Evolutionary conservation across 768 basidiomycete species (phyloP).

Genomic region (Termitomyces sp.): DNA sequence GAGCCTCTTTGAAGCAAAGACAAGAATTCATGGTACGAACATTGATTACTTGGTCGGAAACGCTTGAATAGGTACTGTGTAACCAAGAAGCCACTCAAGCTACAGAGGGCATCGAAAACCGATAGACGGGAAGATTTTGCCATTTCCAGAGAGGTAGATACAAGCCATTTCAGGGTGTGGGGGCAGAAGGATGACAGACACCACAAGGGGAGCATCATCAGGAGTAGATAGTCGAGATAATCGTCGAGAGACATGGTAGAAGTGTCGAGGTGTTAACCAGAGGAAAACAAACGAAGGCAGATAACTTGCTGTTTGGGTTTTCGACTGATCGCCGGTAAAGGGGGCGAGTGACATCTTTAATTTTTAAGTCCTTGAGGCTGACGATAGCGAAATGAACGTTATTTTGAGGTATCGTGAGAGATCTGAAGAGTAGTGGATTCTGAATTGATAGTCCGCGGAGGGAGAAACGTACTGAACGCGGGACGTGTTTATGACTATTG

Average conservation of each 20-base stretch:
- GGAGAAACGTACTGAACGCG: too few relatives aligned
- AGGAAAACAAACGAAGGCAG: background rate
- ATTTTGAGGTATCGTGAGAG: too few relatives aligned
- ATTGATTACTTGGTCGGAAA: background rate
- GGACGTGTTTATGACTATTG: too few relatives aligned
- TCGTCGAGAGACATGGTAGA: background rate
- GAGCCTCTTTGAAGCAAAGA: background rate
- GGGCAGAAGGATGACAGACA: background rate
- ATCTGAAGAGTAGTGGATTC: too few relatives aligned
- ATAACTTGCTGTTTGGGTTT: too few relatives aligned
- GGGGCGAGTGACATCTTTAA: background rate
- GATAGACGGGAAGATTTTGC: background rate
- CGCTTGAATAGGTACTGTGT: background rate
- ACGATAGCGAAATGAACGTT: background rate
- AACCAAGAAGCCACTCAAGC: background rate
- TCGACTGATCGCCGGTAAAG: background rate
- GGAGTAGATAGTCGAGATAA: background rate
- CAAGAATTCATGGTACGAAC: background rate
- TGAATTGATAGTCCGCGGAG: too few relatives aligned
- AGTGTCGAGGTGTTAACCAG: background rate
- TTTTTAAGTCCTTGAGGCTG: background rate
- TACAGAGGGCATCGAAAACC: background rate
- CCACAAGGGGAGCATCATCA: background rate
- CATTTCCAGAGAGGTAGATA: background rate
- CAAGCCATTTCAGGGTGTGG: background rate